phyloP scores from a whole-genome alignment of 2,329 filamentous ascomycete species.

The Alternaria sp. region DNA sequence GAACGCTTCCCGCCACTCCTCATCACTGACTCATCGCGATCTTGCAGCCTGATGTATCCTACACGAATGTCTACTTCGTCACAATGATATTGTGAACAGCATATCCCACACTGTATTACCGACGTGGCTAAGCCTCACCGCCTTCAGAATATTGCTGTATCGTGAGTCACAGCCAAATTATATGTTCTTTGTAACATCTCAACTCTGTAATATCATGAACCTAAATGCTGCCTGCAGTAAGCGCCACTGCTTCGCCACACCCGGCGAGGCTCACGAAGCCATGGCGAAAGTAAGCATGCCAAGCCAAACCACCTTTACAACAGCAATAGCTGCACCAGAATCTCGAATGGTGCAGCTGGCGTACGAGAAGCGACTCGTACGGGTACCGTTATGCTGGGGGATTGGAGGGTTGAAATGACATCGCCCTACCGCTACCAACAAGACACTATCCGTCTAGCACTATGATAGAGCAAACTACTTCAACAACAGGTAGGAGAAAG shows the following conservation, averaged over 20 bases:
- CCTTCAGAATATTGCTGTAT: background rate
- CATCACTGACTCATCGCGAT: background rate
- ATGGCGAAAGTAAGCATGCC: background rate
- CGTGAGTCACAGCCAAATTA: background rate
- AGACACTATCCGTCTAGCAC: too few species aligned
- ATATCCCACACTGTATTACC: conserved; percentile 2
- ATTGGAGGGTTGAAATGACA: too few species aligned
- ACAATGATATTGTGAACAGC: background rate
- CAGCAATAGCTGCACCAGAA: background rate
- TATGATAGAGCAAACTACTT: too few species aligned
- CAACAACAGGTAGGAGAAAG: too few species aligned
- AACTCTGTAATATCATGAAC: background rate
- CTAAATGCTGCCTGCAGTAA: background rate
- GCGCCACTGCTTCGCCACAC: background rate
- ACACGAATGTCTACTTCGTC: background rate
- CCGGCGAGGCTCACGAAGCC: background rate
- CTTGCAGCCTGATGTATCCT: background rate
- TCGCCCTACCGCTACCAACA: too few species aligned
- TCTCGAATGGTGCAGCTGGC: background rate
- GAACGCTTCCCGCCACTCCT: background rate
- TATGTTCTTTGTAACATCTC: background rate
- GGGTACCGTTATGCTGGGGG: too few species aligned
- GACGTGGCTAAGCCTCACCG: conserved; percentile 15
- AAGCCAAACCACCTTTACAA: background rate
- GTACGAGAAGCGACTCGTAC: background rate